These are phyloP conservation scores for Plasmodium gallinaceum DNA, from an alignment of 169 alveolate genomes.

Conservation along the genomic window DNA sequence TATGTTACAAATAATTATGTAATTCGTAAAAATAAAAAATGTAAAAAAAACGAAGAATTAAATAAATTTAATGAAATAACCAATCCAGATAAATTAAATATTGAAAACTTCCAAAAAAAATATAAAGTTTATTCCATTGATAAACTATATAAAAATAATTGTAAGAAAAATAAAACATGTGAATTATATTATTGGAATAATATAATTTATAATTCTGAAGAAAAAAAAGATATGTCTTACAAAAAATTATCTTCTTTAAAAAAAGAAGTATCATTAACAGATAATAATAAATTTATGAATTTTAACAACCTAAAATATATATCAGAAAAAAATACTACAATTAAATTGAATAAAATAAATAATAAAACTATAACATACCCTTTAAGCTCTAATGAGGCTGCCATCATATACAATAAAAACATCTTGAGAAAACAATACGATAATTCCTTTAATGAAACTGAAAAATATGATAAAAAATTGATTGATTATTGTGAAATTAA, in stretches of 20 bases:
- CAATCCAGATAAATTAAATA: neutral
- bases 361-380: slow-evolving; percentile 13
- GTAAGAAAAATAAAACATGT: slow-evolving; percentile 8
- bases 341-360: neutral
- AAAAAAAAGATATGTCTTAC: neutral
- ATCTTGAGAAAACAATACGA: neutral
- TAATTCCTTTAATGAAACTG: neutral
- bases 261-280: neutral
- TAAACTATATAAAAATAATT: neutral
- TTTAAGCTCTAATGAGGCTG: neutral
- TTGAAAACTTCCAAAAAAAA: neutral
- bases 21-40: neutral
- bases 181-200: neutral
- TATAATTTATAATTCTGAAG: neutral
- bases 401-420: neutral
- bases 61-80: neutral
- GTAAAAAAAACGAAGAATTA: neutral
- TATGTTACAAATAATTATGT: neutral
- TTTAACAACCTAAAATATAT: neutral
- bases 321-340: neutral
- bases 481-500: neutral
- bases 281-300: neutral
- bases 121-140: neutral
- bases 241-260: neutral
- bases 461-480: neutral